phyloP scores from a whole-genome alignment of 148 eudicot genomes.

The Vaccinium corymbosum region DNA sequence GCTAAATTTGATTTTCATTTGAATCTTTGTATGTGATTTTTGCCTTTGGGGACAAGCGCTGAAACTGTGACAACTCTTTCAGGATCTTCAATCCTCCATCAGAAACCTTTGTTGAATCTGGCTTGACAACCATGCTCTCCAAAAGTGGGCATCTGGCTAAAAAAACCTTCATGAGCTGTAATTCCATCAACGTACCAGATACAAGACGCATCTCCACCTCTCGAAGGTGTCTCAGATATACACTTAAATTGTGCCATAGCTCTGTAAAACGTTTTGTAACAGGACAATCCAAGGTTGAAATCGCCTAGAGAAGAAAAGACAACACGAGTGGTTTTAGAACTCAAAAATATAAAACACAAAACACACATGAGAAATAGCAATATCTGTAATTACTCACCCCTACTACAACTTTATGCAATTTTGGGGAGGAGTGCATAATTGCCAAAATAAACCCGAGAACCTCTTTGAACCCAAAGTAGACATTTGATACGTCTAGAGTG shows the following conservation, averaged over 20 bases:
- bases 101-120: not conserved
- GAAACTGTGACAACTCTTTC: not conserved
- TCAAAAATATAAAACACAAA: not conserved
- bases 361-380: not conserved
- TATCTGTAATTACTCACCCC: not conserved
- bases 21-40: not conserved
- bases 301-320: not conserved
- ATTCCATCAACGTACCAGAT: not conserved
- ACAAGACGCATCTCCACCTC: not conserved
- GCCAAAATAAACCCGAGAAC: not conserved
- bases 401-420: not conserved
- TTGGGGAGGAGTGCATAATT: not conserved
- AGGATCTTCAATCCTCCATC: not conserved
- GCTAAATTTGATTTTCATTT: not conserved
- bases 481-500: not conserved
- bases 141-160: not conserved
- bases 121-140: not conserved
- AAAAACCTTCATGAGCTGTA: not conserved
- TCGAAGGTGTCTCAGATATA: not conserved
- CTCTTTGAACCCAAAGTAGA: not conserved
- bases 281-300: not conserved
- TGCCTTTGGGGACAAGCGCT: not conserved
- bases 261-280: not conserved
- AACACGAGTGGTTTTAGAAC: no score
- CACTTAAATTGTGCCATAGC: not conserved